Percentiles rank a stretch among this genome's conserved stretches.
These are phyloP conservation scores for Ceratobasidium papillatum DNA, from an alignment of 1,284 basidiomycete genomes.

Conservation along the genomic window DNA sequence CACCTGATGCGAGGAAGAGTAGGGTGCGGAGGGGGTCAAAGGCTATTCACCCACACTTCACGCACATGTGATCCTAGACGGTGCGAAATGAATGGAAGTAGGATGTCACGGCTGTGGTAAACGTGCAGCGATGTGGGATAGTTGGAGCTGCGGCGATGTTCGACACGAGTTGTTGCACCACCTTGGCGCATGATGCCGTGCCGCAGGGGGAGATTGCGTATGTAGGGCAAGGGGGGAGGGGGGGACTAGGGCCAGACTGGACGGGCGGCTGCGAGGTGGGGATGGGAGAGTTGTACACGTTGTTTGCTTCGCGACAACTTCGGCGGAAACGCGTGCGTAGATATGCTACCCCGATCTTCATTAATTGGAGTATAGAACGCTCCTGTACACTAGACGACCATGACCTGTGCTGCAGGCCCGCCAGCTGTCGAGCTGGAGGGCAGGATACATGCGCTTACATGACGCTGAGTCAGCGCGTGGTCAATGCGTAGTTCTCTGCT, in stretches of 20 bases:
- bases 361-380: not conserved
- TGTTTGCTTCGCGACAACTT: too few relatives aligned
- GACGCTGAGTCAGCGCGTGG: conserved; percentile 7
- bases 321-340: not conserved
- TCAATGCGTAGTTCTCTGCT: not conserved
- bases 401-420: not conserved
- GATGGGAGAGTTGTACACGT: not conserved
- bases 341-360: not conserved
- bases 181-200: conserved; percentile 11
- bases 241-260: not conserved
- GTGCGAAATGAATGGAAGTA: conserved; percentile 2
- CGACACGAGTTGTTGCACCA: not conserved
- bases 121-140: not conserved
- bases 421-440: not conserved
- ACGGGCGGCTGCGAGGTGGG: too few relatives aligned
- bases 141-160: not conserved
- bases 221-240: not conserved
- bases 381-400: not conserved
- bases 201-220: not conserved
- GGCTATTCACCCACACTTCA: conserved; percentile 33
- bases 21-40: conserved; percentile 3
- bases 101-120: not conserved
- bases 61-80: conserved; percentile 13
- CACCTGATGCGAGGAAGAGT: not conserved
- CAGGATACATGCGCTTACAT: conserved; percentile 11